These are phyloP conservation scores for Torulaspora delbrueckii DNA, from an alignment of 805 yeast genomes.

Conservation along the genomic window DNA sequence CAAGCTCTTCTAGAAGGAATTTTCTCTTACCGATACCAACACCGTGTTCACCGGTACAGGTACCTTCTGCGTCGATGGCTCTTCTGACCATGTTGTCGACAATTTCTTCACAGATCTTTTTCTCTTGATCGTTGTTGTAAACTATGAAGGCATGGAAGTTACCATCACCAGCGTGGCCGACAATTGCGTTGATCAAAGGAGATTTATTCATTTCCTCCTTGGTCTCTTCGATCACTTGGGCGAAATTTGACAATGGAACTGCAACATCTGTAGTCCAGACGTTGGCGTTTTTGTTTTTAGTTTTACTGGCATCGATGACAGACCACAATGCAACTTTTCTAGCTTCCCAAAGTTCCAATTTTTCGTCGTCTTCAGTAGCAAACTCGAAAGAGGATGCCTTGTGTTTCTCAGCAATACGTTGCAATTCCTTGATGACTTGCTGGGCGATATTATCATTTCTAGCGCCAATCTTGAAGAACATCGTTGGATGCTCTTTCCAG, in stretches of 20 bases:
- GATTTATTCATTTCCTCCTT: constrained; percentile 52
- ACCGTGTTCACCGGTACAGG: constrained; percentile 87
- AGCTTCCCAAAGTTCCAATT: constrained; percentile 68
- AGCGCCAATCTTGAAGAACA: constrained; percentile 63
- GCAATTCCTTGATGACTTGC: constrained; percentile 45
- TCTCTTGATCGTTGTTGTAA: constrained; percentile 49
- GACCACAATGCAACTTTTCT: constrained; percentile 67
- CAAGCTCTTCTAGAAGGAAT: constrained; percentile 57
- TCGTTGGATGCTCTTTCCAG: constrained; percentile 57
- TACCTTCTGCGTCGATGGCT: constrained; percentile 70
- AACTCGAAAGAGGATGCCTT: constrained; percentile 55
- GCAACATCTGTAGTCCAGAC: constrained; percentile 79
- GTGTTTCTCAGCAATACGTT: constrained; percentile 48
- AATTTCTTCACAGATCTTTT: constrained; percentile 42
- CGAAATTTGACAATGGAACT: constrained; percentile 67
- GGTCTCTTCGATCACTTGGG: constrained; percentile 58
- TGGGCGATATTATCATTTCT: constrained; percentile 38
- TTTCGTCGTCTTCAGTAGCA: constrained; percentile 59
- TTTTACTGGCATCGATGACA: constrained; percentile 59
- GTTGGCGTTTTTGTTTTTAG: constrained; percentile 44
- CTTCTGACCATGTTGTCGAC: constrained; percentile 58
- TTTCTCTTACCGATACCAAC: constrained; percentile 74
- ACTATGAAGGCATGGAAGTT: constrained; percentile 68
- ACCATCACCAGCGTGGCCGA: constrained; percentile 85
- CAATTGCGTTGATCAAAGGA: constrained; percentile 52